phyloP scores from a whole-genome alignment of 1,284 basidiomycete species.

The Puccinia polysora region DNA sequence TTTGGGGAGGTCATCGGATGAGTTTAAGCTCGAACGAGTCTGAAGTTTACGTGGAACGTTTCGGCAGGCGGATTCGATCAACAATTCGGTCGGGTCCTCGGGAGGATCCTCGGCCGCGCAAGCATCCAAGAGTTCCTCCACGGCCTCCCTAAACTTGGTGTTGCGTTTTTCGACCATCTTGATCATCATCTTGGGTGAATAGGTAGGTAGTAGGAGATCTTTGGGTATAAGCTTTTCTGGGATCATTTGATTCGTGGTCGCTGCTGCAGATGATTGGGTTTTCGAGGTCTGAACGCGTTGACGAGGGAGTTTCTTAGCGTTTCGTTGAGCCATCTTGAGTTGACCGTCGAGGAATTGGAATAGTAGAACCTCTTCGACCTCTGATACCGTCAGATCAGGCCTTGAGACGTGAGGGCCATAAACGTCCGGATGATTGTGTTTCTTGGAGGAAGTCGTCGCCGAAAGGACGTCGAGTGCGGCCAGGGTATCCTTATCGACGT shows the following conservation, averaged over 20 bases:
- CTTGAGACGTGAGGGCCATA: slow-evolving; percentile 53
- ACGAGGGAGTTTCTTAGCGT: slow-evolving; percentile 51
- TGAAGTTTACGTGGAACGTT: slow-evolving; percentile 55
- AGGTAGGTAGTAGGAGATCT: neutral
- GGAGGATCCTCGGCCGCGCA: slow-evolving; percentile 54
- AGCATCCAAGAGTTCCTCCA: slow-evolving; percentile 68
- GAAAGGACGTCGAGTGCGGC: slow-evolving; percentile 48
- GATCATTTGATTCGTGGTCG: slow-evolving; percentile 5
- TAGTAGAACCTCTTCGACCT: slow-evolving; percentile 51
- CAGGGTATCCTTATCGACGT: slow-evolving; percentile 66
- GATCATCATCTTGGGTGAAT: slow-evolving; percentile 57
- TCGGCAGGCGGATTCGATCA: slow-evolving; percentile 61
- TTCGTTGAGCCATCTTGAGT: slow-evolving; percentile 52
- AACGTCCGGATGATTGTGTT: slow-evolving; percentile 67
- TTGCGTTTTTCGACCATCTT: slow-evolving; percentile 71
- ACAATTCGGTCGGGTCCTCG: slow-evolving; percentile 63
- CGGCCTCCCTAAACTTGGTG: slow-evolving; percentile 63
- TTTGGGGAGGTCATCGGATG: slow-evolving; percentile 58
- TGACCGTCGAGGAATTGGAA: slow-evolving; percentile 56
- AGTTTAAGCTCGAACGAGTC: slow-evolving; percentile 51
- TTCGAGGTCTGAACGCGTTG: neutral
- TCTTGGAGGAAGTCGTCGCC: slow-evolving; percentile 47
- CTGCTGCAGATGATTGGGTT: neutral
- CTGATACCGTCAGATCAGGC: slow-evolving; percentile 44
- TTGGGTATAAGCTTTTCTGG: neutral